Evolutionary conservation across 2,329 filamentous ascomycete species (phyloP).

Genomic region (Diplodia corticola): DNA sequence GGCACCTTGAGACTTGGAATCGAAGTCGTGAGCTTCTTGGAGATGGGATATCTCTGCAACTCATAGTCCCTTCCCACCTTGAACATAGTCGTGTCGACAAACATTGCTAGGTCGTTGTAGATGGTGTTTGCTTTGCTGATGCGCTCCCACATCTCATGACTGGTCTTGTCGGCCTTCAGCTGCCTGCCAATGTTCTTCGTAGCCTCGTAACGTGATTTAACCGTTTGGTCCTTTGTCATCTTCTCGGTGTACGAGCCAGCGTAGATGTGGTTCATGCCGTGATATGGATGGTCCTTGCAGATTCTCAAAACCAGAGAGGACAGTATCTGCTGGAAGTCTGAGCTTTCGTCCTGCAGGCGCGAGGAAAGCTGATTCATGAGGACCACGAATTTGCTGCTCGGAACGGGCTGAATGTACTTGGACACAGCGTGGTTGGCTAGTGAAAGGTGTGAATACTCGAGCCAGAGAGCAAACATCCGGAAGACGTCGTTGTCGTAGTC

Average conservation of each 20-base stretch:
- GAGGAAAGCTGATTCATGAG: conserved; percentile 97
- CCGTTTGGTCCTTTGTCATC: conserved; percentile 68
- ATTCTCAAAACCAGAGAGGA: conserved; percentile 75
- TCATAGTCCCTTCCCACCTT: conserved; percentile 66
- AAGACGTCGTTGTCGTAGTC: conserved; percentile 86
- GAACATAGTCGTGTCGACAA: conserved; percentile 63
- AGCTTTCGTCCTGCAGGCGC: conserved; percentile 71
- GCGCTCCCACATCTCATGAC: conserved; percentile 64
- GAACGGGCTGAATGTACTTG: conserved; percentile 69
- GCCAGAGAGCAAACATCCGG: conserved; percentile 91
- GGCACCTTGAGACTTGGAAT: conserved; percentile 71
- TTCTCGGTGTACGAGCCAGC: conserved; percentile 66
- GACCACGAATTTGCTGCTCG: conserved; percentile 86
- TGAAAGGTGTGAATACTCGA: conserved; percentile 77
- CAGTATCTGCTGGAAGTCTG: conserved; percentile 74
- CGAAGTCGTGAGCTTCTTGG: conserved; percentile 62
- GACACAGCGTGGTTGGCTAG: conserved; percentile 76
- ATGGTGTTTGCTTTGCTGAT: conserved; percentile 72
- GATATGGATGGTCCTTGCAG: conserved; percentile 90
- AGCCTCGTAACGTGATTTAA: conserved; percentile 71
- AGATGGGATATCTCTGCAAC: conserved; percentile 64
- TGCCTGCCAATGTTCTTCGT: conserved; percentile 67
- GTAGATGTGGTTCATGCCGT: conserved; percentile 97
- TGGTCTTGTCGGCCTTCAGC: conserved; percentile 55
- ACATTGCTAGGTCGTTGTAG: conserved; percentile 65